Percentiles rank a stretch among this genome's conserved stretches.
Evolutionary conservation across 768 basidiomycete species (phyloP).

Genomic region (Porpolomopsis calyptriformis): DNA sequence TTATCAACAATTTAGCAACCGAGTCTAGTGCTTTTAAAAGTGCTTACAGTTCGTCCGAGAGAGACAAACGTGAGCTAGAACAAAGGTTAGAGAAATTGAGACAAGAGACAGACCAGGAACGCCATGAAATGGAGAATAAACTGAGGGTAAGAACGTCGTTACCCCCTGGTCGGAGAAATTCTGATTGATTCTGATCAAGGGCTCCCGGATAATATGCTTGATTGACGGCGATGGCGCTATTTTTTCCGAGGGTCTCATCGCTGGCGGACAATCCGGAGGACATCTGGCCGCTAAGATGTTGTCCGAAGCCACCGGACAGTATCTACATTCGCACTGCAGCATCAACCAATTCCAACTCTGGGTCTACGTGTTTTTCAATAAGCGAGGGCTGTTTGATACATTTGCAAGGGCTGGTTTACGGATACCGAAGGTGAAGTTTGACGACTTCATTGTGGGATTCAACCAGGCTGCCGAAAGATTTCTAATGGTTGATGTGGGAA

Average conservation of each 20-base stretch:
- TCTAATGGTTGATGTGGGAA: constrained; percentile 59
- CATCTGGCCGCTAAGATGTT: constrained; percentile 43
- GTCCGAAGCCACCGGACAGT: constrained; percentile 28
- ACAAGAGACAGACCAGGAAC: constrained; percentile 29
- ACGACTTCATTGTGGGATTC: constrained; percentile 59
- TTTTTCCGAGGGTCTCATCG: constrained; percentile 43
- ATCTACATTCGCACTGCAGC: constrained; percentile 26
- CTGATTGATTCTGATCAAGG: constrained; percentile 21
- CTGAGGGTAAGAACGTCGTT: constrained; percentile 23
- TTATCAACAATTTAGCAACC: constrained; percentile 26
- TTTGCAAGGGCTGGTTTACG: constrained; percentile 31
- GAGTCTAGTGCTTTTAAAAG: constrained; percentile 35
- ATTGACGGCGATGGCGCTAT: constrained; percentile 61
- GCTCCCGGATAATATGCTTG: constrained; percentile 38
- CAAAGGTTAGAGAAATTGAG: constrained; percentile 23
- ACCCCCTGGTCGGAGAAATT: not conserved
- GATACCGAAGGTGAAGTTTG: constrained; percentile 35
- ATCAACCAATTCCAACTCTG: constrained; percentile 41
- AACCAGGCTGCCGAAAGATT: constrained; percentile 61
- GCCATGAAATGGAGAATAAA: constrained; percentile 29
- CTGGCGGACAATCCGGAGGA: constrained; percentile 48
- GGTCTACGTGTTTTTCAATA: constrained; percentile 56
- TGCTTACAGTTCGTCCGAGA: constrained; percentile 29
- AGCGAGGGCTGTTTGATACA: constrained; percentile 45
- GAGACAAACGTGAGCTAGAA: constrained; percentile 18